A percentile compares a stretch with the other conserved stretches of the same genome.
Conservation (phyloP, 805 yeast genomes). For the Myxozyma sirexii region DNA sequence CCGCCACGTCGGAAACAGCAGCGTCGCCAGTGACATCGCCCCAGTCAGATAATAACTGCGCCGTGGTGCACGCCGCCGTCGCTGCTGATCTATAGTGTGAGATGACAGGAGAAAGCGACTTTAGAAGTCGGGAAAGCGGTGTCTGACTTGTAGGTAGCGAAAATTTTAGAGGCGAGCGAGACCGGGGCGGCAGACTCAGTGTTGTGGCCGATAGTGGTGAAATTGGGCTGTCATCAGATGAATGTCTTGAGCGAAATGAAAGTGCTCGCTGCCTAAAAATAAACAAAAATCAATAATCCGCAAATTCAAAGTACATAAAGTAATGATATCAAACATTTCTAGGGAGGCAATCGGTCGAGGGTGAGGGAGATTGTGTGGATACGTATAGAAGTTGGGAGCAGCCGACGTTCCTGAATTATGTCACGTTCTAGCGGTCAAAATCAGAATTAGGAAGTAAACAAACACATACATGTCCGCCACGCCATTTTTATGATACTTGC, state of each 20-base stretch:
- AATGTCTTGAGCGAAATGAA: constrained; percentile 18
- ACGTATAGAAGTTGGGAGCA: neutral
- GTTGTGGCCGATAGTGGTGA: constrained; percentile 13
- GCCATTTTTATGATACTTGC: no score
- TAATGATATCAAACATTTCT: no score
- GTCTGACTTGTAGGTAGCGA: neutral
- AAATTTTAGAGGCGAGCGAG: constrained; percentile 21
- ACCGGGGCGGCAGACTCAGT: constrained; percentile 2
- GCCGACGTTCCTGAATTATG: neutral
- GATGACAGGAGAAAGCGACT: constrained; percentile 12
- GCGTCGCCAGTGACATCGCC: constrained; percentile 87
- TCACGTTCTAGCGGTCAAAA: neutral
- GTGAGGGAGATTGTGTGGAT: neutral
- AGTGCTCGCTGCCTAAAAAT: constrained; percentile 18
- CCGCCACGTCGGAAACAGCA: constrained; percentile 75
- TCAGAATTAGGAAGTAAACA: neutral
- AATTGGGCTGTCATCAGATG: constrained; percentile 11
- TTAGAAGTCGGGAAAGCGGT: constrained; percentile 20
- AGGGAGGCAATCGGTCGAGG: no score
- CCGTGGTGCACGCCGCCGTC: constrained; percentile 14
- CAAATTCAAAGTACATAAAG: neutral
- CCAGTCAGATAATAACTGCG: constrained; percentile 58
- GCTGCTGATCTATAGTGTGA: constrained; percentile 16
- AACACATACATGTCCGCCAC: neutral
- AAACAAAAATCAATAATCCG: neutral